Evolutionary conservation across 495 filamentous ascomycete species (phyloP).

Genomic region (Lichenothelia convexa): DNA sequence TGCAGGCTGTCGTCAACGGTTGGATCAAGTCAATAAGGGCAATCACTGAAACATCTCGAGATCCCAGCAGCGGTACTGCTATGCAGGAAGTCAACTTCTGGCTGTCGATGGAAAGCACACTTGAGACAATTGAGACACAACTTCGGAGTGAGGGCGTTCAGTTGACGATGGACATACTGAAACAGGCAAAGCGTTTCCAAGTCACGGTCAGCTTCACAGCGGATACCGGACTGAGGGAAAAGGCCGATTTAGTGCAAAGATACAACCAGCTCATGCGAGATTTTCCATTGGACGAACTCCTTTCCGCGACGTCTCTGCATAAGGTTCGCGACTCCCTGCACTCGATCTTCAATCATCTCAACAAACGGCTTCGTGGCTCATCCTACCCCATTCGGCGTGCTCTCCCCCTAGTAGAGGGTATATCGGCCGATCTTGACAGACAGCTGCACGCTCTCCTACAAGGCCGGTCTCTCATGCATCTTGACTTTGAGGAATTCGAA

Average conservation of each 20-base stretch:
- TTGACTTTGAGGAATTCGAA: slow-evolving; percentile 81
- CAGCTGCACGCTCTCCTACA: slow-evolving; percentile 71
- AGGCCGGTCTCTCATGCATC: slow-evolving; percentile 72
- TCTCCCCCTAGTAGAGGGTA: slow-evolving; percentile 90
- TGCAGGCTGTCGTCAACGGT: slow-evolving; percentile 81
- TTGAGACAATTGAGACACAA: slow-evolving; percentile 80
- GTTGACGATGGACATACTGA: slow-evolving; percentile 83
- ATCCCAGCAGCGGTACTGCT: slow-evolving; percentile 72
- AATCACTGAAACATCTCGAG: slow-evolving; percentile 86
- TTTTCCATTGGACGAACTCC: slow-evolving; percentile 85
- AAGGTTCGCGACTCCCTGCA: slow-evolving; percentile 82
- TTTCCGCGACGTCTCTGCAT: slow-evolving; percentile 73
- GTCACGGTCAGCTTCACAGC: slow-evolving; percentile 89
- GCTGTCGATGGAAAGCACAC: slow-evolving; percentile 80
- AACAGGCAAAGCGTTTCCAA: slow-evolving; percentile 89
- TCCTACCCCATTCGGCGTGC: slow-evolving; percentile 86
- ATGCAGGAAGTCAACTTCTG: slow-evolving; percentile 98
- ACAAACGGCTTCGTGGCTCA: slow-evolving; percentile 89
- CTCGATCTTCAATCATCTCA: slow-evolving; percentile 79
- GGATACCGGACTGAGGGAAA: slow-evolving; percentile 88
- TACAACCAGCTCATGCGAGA: slow-evolving; percentile 98
- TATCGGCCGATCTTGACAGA: slow-evolving; percentile 78
- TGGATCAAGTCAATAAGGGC: slow-evolving; percentile 98
- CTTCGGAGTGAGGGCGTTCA: slow-evolving; percentile 72
- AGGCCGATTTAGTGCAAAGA: slow-evolving; percentile 85